A percentile compares a stretch with the other conserved stretches of the same genome.
These are phyloP conservation scores for Thuidium tamariscinum DNA, from an alignment of 225 moss, liverwort and hornwort genomes.

Conservation along the genomic window DNA sequence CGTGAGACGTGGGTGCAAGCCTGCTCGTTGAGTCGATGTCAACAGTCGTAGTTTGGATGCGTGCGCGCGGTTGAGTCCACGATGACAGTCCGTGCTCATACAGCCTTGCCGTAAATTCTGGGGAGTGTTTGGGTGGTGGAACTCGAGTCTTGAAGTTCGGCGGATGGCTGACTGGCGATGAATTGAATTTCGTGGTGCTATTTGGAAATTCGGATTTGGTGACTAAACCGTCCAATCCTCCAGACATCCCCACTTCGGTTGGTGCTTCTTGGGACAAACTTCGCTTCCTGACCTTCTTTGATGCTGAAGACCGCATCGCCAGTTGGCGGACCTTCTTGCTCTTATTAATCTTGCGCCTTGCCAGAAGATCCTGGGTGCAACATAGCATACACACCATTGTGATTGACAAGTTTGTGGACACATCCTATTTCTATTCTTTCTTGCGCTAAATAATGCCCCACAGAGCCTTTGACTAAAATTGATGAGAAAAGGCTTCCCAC, in stretches of 20 bases:
- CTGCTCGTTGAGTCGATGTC: neutral
- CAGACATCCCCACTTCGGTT: neutral
- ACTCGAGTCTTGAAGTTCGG: neutral
- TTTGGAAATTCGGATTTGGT: constrained; percentile 3
- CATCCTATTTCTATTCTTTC: neutral
- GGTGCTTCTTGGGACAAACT: neutral
- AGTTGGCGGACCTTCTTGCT: constrained; percentile 6
- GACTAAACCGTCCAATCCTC: neutral
- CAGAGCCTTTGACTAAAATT: neutral
- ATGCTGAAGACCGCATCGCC: constrained; percentile 6
- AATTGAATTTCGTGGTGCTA: neutral
- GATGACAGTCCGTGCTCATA: constrained; percentile 9
- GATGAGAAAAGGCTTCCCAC: neutral
- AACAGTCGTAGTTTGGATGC: neutral
- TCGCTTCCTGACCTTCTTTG: constrained; percentile 8
- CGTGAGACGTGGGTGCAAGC: neutral
- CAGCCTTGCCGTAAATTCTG: neutral
- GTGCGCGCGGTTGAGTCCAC: constrained; percentile 1
- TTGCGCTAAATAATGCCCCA: neutral
- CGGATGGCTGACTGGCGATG: neutral
- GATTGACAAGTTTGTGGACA: neutral
- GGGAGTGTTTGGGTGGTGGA: neutral
- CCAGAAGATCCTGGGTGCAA: constrained; percentile 3
- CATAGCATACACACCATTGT: neutral
- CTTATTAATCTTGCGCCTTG: constrained; percentile 3